phyloP scores from a whole-genome alignment of 257 asterid species.

The Nicotiana paniculata region DNA sequence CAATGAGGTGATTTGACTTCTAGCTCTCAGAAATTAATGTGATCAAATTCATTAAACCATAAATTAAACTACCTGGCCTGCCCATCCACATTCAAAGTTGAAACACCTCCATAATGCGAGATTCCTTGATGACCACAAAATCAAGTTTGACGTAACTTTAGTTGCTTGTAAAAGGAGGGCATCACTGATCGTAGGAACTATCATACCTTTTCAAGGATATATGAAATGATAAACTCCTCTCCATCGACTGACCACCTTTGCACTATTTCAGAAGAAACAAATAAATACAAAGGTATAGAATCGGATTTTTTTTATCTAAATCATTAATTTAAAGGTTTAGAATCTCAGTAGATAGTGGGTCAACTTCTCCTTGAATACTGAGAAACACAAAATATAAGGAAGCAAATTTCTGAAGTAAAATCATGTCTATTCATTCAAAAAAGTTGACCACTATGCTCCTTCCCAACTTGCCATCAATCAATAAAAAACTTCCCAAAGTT shows the following conservation, averaged over 20 bases:
- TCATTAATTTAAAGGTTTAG: too few relatives aligned
- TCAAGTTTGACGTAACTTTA: not conserved
- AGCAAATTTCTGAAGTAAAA: too few relatives aligned
- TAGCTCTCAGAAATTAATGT: conserved; percentile 7
- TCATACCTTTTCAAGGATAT: conserved; percentile 41
- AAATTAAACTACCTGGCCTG: conserved; percentile 51
- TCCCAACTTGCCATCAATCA: too few relatives aligned
- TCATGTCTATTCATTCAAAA: too few relatives aligned
- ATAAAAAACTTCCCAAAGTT: too few relatives aligned
- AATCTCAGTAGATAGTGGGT: too few relatives aligned
- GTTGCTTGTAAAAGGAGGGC: not conserved
- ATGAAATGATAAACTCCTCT: conserved; percentile 49
- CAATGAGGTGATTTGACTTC: conserved; percentile 11
- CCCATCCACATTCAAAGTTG: conserved; percentile 51
- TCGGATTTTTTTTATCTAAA: too few relatives aligned
- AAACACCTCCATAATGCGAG: conserved; percentile 66
- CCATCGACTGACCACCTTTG: conserved; percentile 36
- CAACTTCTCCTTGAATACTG: too few relatives aligned
- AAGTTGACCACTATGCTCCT: too few relatives aligned
- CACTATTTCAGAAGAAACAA: conserved; percentile 36
- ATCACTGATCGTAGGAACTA: not conserved
- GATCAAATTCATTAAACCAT: conserved; percentile 13
- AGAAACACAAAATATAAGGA: too few relatives aligned
- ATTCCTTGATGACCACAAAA: conserved; percentile 24
- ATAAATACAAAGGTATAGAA: not conserved